Percentiles rank a stretch among this genome's conserved stretches.
These are phyloP conservation scores for Hansfordia pulvinata DNA, from an alignment of 2,329 filamentous ascomycete species.

Conservation along the genomic window DNA sequence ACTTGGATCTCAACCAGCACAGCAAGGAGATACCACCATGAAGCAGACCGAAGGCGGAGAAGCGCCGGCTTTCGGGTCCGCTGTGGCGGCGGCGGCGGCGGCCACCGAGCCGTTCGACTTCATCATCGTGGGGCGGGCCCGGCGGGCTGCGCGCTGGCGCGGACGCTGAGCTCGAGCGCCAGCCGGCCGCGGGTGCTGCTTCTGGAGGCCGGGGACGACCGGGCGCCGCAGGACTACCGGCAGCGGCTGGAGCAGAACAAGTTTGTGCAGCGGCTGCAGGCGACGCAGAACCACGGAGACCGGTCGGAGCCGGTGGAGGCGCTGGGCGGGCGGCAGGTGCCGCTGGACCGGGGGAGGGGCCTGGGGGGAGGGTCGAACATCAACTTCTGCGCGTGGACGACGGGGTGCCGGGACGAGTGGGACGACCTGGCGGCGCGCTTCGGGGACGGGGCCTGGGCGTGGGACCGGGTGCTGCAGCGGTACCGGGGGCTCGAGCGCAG, in stretches of 20 bases:
- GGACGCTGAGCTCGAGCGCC: conserved; percentile 30
- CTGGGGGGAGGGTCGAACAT: conserved; percentile 34
- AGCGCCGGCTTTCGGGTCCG: too few species aligned
- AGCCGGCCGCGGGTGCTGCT: conserved; percentile 40
- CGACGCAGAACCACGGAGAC: conserved; percentile 39
- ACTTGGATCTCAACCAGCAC: too few species aligned
- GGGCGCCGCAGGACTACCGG: conserved; percentile 30
- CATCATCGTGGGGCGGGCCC: conserved; percentile 32
- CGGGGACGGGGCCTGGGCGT: conserved; percentile 39
- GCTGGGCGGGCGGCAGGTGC: conserved; percentile 30
- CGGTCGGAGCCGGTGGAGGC: conserved; percentile 27
- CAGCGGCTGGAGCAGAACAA: conserved; percentile 40
- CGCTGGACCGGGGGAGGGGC: conserved; percentile 38
- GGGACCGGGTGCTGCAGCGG: conserved; percentile 34
- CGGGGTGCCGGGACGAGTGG: conserved; percentile 46
- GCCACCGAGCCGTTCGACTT: conserved; percentile 16
- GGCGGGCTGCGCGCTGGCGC: conserved; percentile 41
- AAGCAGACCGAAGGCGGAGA: too few species aligned
- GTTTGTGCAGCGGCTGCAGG: conserved; percentile 30
- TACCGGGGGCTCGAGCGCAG: conserved; percentile 41
- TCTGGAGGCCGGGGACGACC: conserved; percentile 42
- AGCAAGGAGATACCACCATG: too few species aligned
- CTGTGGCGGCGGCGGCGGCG: too few species aligned
- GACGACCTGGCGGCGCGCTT: conserved; percentile 44
- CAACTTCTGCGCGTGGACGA: conserved; percentile 39